Evolutionary conservation across 305 asterid genomes (phyloP), one percentile per base, ranked within the genome.

Genomic region (Fraxinus baroniana): DNA sequence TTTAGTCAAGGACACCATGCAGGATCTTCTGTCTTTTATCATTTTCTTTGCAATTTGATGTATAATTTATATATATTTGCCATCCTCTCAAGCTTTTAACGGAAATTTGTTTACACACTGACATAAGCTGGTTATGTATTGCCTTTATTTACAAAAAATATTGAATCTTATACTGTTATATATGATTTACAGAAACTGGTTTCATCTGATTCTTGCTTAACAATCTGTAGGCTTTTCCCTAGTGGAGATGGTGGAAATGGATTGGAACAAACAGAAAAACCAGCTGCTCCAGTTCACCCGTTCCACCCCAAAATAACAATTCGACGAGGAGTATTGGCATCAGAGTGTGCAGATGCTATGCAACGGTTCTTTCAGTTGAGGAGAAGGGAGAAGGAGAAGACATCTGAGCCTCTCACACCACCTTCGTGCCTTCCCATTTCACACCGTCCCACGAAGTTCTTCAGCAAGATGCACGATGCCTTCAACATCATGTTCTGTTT

Each of bases 281-380:
- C 97, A 24, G 76, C 94, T 83, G 93, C 99, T 73, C 98, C 99
- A 1, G 86, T 92, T 75, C 99, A 96, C 77, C 99, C 99, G 7
- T 96, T 97, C 91, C 99, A 97, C 87, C 97, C 99, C 28, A 92
- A 93, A 46, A 93, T 97, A 77, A 85, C 36, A 0, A 88, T 97
- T 13, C 87, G 98, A 74, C 90, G 98, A 74, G 94, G 95, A 22
- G 94, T 97, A 22, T 83, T 97, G 83, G 86, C 94, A 20, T 78
- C 93, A 9, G 99, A 94, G 28, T 94, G 99, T 88, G 98, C 97
- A 62, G 97, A 92, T 12, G 85, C 91, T 7, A 96, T 96, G 99
- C 98, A 97, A 81, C 95, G 92, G 46, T 97, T 97, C 89, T 94
- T 97, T 80, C 95, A 84, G 83, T 88, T 89, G 0, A 91, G 99